These are phyloP conservation scores for Linaria vulgaris DNA, from an alignment of 257 asterid species.

Conservation along the genomic window DNA sequence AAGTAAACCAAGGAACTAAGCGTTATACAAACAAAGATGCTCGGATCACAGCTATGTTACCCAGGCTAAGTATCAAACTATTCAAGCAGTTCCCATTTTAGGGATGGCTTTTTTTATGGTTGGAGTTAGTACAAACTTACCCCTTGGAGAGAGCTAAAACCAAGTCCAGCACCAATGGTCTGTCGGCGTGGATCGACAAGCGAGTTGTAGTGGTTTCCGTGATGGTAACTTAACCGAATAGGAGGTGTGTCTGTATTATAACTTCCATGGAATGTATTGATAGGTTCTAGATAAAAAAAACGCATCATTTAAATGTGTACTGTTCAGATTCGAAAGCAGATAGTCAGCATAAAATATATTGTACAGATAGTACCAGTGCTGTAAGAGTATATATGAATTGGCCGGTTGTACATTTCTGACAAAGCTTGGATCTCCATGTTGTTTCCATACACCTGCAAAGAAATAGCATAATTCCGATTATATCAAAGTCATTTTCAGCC, in stretches of 20 bases:
- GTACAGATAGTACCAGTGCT: constrained; percentile 63
- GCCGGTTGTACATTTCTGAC: constrained; percentile 97
- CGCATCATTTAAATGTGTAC: constrained; percentile 19
- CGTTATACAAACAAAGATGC: too few species aligned
- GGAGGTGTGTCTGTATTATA: constrained; percentile 88
- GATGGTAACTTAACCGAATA: constrained; percentile 89
- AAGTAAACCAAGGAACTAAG: too few species aligned
- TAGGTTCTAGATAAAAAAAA: constrained; percentile 64
- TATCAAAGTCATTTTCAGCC: neutral
- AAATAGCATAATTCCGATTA: neutral
- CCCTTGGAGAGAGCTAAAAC: constrained; percentile 87
- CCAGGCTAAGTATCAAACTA: too few species aligned
- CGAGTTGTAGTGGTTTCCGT: constrained; percentile 93
- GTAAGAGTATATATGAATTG: constrained; percentile 92
- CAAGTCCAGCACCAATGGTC: constrained; percentile 91
- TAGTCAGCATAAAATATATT: constrained; percentile 7
- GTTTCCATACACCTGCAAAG: constrained; percentile 83
- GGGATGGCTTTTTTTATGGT: too few species aligned
- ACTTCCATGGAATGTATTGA: constrained; percentile 91
- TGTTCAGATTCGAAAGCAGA: constrained; percentile 1
- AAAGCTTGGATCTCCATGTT: constrained; percentile 94
- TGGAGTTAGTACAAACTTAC: constrained; percentile 38
- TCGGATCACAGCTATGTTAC: too few species aligned
- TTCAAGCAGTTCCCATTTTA: too few species aligned
- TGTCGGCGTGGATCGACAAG: constrained; percentile 90